These are phyloP conservation scores for Groenewaldozyma auringiensis DNA, from an alignment of 1,139 yeast species.

Conservation along the genomic window DNA sequence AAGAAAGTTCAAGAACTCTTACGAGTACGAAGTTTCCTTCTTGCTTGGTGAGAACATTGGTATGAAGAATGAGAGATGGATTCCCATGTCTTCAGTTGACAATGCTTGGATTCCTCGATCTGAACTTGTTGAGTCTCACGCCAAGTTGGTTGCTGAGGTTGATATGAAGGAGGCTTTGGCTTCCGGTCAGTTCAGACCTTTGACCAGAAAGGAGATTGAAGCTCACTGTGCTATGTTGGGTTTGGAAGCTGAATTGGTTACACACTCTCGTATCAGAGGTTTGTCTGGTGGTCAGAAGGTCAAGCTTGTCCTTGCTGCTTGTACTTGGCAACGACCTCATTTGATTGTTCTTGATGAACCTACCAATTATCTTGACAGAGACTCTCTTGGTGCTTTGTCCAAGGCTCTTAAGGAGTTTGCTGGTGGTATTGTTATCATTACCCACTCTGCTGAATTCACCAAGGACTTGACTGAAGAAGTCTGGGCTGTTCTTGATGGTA, in stretches of 20 bases:
- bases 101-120: conserved; percentile 99
- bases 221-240: conserved; percentile 98
- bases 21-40: conserved; percentile 99
- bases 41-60: conserved; percentile 95
- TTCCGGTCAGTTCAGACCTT: conserved; percentile 99
- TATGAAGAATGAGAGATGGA: conserved; percentile 99
- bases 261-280: conserved; percentile 99
- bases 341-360: conserved; percentile 98
- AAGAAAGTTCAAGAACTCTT: conserved; percentile 99
- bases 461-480: conserved; percentile 98
- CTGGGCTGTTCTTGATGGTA: conserved; percentile 98
- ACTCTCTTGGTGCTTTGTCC: conserved; percentile 98
- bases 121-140: conserved; percentile 96
- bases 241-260: conserved; percentile 96
- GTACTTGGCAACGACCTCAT: conserved; percentile 99
- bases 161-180: conserved; percentile 99
- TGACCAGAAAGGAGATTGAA: conserved; percentile 99
- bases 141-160: conserved; percentile 99
- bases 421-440: conserved; percentile 99
- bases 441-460: conserved; percentile 99
- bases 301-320: conserved; percentile 98
- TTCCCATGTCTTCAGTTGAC: conserved; percentile 98
- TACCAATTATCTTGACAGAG: conserved; percentile 65
- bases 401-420: conserved; percentile 97
- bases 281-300: conserved; percentile 99